These are phyloP conservation scores for Pulveroboletus sp. DNA, from an alignment of 768 basidiomycete genomes.

Conservation along the genomic window DNA sequence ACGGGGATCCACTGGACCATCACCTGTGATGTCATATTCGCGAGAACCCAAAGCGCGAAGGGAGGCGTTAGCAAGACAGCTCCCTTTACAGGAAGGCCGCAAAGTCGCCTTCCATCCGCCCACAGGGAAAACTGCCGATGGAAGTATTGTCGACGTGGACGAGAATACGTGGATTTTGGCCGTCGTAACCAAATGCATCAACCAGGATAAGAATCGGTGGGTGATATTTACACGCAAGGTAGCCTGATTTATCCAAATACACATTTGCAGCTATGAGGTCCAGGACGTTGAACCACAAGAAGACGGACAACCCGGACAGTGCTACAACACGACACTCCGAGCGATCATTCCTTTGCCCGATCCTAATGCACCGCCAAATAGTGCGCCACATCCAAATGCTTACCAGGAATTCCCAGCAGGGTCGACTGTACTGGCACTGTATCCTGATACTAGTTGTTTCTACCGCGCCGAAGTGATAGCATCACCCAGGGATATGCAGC, in stretches of 20 bases:
- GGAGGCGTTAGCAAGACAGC: conserved; percentile 56
- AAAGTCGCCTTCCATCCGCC: conserved; percentile 81
- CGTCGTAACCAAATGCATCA: conserved; percentile 64
- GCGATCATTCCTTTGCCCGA: conserved; percentile 81
- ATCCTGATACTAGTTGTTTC: conserved; percentile 88
- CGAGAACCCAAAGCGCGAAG: conserved; percentile 67
- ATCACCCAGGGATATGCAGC: conserved; percentile 48
- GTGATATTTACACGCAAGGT: conserved; percentile 6
- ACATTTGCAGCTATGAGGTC: conserved; percentile 64
- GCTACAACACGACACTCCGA: conserved; percentile 65
- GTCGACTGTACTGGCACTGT: conserved; percentile 80
- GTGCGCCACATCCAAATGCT: conserved; percentile 58
- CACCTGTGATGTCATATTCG: conserved; percentile 45
- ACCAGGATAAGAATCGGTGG: conserved; percentile 67
- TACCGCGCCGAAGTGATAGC: conserved; percentile 81
- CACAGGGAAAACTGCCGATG: conserved; percentile 45
- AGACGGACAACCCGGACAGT: conserved; percentile 66
- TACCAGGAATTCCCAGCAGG: conserved; percentile 72
- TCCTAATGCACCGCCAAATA: conserved; percentile 52
- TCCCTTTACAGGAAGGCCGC: conserved; percentile 67
- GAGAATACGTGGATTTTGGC: conserved; percentile 75
- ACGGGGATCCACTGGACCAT: conserved; percentile 59
- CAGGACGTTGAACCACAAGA: conserved; percentile 84
- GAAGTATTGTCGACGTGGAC: conserved; percentile 49
- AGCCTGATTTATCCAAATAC: not conserved